phyloP scores from a whole-genome alignment of 352 stramenopile genomes.

The Aphanomyces invadans region DNA sequence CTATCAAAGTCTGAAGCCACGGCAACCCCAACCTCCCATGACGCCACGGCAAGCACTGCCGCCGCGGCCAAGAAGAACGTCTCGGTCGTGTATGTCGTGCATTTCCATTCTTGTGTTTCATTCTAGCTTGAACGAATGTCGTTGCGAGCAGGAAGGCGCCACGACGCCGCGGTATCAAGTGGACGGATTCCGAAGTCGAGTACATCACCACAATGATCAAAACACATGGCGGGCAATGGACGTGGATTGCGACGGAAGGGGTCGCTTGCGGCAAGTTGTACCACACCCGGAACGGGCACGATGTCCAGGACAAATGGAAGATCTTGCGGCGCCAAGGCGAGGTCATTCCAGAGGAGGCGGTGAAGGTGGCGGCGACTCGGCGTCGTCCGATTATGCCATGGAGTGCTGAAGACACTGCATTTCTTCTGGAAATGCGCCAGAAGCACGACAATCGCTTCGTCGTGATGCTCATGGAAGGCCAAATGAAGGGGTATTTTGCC shows the following conservation, averaged over 20 bases:
- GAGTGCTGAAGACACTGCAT: neutral
- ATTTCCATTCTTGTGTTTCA: neutral
- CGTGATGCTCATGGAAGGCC: neutral
- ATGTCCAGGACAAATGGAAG: conserved; percentile 12
- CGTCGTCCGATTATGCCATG: neutral
- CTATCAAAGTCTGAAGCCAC: too few species aligned
- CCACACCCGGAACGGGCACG: neutral
- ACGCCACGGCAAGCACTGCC: too few species aligned
- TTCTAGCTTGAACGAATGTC: too few species aligned
- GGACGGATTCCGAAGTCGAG: neutral
- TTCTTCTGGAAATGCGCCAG: neutral
- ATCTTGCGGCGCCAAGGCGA: neutral
- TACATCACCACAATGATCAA: conserved; percentile 12
- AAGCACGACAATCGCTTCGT: conserved; percentile 7
- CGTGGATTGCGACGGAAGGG: neutral
- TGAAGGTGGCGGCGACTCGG: neutral
- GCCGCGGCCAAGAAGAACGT: too few species aligned
- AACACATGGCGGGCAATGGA: neutral
- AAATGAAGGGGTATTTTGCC: neutral
- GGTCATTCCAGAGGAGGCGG: neutral
- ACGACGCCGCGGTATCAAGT: neutral
- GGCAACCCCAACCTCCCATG: too few species aligned
- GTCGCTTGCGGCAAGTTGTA: neutral
- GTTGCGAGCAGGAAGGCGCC: neutral
- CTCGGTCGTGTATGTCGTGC: too few species aligned